Evolutionary conservation across 2,329 filamentous ascomycete species (phyloP), one percentile per base, ranked within the genome.

Genomic region (Clonostachys rosea): DNA sequence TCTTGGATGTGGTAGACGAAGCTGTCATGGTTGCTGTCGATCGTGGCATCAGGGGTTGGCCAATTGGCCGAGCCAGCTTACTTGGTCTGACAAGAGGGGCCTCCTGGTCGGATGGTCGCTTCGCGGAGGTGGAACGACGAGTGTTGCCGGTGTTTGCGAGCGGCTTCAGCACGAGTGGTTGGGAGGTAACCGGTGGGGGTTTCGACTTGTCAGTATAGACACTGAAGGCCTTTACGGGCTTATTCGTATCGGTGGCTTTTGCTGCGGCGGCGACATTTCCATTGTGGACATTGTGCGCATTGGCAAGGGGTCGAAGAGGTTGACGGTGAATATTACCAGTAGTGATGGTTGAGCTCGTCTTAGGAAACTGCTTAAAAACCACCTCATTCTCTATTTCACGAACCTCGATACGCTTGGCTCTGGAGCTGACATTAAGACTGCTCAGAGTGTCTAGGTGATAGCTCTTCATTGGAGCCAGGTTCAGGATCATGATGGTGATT

Each of bases 361-460:
- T 78, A 30, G 86, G 82, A 47, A 81, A 78, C 46, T 87, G 84
- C 61, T 88, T 90, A 71, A 89, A 95, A 39, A 96, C 85, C 5
- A 95, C 86, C 60, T 96, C 91, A 60, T 97, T 97, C 66, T 97
- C 92, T 49, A 96, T 89, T 65, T 97, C 94, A 44, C 90, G 86
- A 11, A 96, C 87, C 65, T 97, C 92, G 56, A 97, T 96, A 59
- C 95, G 90, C 74, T 96, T 96, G 20, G 92, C 95, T 11, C 92
- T 81, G 45, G 94, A 96, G 59, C 91, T 94, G 59, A 97, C 94
- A 61, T 96, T 96, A 46, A 97, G 73, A 52, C 91, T 96, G 67
- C 89, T 95, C 6, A 96, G 76, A 0, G 92, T 96, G 63, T 97
- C 92, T 37, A 96, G 78, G 60, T 97, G 92, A 62, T 95, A 97